A percentile compares a stretch with the other conserved stretches of the same genome.
Evolutionary conservation across 2,329 filamentous ascomycete species (phyloP).

Genomic region (Chrysosporium keratinophilum): DNA sequence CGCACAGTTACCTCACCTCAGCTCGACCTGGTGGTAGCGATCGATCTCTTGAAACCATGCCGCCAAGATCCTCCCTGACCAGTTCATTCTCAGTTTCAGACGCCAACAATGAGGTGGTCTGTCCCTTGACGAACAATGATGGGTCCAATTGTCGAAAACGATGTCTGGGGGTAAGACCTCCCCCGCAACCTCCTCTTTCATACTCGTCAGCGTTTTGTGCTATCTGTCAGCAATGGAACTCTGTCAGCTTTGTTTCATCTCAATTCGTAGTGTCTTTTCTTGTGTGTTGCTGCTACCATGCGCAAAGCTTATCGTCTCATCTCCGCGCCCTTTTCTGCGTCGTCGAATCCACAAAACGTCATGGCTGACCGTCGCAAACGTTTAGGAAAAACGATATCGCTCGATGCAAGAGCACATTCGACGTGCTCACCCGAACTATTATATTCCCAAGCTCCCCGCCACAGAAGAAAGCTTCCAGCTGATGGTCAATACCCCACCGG

Average conservation of each 20-base stretch:
- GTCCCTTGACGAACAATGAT: slow-evolving; percentile 90
- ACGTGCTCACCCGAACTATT: slow-evolving; percentile 90
- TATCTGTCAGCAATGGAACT: neutral
- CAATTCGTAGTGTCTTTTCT: neutral
- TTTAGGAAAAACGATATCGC: slow-evolving; percentile 83
- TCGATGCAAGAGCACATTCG: slow-evolving; percentile 99
- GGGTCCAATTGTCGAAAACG: slow-evolving; percentile 93
- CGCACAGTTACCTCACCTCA: neutral
- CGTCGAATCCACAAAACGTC: neutral
- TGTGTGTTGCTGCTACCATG: neutral
- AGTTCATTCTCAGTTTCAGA: slow-evolving; percentile 87
- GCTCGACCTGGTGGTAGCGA: neutral
- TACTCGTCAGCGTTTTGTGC: slow-evolving; percentile 14
- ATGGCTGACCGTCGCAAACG: neutral
- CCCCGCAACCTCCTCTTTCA: neutral
- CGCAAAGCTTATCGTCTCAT: neutral
- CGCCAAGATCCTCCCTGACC: slow-evolving; percentile 74
- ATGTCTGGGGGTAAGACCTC: slow-evolving; percentile 83
- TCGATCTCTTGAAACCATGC: slow-evolving; percentile 48
- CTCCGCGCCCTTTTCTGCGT: neutral
- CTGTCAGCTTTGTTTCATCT: neutral
- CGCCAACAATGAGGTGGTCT: slow-evolving; percentile 91
- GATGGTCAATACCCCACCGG: slow-evolving; percentile 87
- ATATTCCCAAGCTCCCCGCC: slow-evolving; percentile 93
- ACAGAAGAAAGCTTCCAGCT: slow-evolving; percentile 95